Conservation (phyloP, 192 early-diverging fungal species). For the Coemansia pectinata region DNA sequence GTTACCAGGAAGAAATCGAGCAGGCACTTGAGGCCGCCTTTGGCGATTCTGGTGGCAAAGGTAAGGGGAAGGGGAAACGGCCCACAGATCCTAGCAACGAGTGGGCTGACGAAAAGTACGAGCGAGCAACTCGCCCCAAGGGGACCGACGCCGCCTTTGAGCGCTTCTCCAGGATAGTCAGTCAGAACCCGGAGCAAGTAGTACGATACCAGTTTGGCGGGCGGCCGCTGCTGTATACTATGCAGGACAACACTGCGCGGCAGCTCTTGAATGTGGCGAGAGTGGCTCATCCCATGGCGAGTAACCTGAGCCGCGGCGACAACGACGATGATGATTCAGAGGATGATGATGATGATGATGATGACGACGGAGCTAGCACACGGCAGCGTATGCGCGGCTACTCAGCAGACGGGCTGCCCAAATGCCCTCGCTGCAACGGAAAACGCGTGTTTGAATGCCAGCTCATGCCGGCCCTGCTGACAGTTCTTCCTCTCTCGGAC, state of each 20-base stretch:
- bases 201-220: slow-evolving; percentile 78
- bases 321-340: slow-evolving; percentile 17
- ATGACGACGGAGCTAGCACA: slow-evolving; percentile 8
- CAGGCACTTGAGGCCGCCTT: slow-evolving; percentile 28
- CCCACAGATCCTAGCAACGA: slow-evolving; percentile 41
- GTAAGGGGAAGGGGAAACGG: background rate
- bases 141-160: slow-evolving; percentile 81
- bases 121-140: slow-evolving; percentile 67
- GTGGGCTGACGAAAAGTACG: slow-evolving; percentile 85
- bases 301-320: slow-evolving; percentile 1
- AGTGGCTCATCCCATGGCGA: background rate
- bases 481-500: slow-evolving; percentile 65
- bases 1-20: slow-evolving; percentile 27
- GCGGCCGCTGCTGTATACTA: slow-evolving; percentile 66
- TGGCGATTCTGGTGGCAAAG: background rate
- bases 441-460: slow-evolving; percentile 86
- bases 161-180: slow-evolving; percentile 71
- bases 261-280: slow-evolving; percentile 22
- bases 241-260: slow-evolving; percentile 56
- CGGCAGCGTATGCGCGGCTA: slow-evolving; percentile 10
- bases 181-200: slow-evolving; percentile 79
- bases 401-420: slow-evolving; percentile 54
- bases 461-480: slow-evolving; percentile 85
- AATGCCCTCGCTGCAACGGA: slow-evolving; percentile 66
- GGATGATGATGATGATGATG: slow-evolving; percentile 13